These are phyloP conservation scores for Breynia disticha DNA, from an alignment of 441 rosid genomes.

Conservation along the genomic window DNA sequence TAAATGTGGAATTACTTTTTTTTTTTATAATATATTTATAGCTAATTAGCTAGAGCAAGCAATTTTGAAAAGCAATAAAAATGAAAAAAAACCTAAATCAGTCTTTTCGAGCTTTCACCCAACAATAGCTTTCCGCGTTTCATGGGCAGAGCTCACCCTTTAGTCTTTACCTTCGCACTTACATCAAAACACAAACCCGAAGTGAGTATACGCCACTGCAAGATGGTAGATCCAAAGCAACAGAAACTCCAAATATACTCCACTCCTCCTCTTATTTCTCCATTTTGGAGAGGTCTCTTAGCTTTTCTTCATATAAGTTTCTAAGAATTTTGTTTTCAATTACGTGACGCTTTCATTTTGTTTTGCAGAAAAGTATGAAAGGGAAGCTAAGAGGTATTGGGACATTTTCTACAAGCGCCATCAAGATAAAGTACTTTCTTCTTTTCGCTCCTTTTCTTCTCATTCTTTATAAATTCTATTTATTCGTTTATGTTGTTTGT, in stretches of 20 bases:
- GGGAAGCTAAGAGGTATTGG: constrained; percentile 87
- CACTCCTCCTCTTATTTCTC: constrained; percentile 46
- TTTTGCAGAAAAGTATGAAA: constrained; percentile 69
- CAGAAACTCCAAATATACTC: constrained; percentile 67
- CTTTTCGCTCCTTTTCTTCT: neutral
- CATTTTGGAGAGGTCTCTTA: constrained; percentile 77
- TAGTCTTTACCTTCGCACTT: too few relatives aligned
- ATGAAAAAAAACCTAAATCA: too few relatives aligned
- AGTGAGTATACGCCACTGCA: too few relatives aligned
- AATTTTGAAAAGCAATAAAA: too few relatives aligned
- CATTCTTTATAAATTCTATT: neutral
- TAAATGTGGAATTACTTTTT: too few relatives aligned
- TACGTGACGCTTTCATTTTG: constrained; percentile 1
- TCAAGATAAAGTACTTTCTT: constrained; percentile 54
- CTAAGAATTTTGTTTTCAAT: neutral
- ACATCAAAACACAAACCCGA: too few relatives aligned
- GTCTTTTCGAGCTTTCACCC: too few relatives aligned
- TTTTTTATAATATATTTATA: too few relatives aligned
- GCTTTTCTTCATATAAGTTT: neutral
- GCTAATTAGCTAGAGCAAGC: too few relatives aligned
- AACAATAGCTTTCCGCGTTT: too few relatives aligned
- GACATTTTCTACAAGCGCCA: constrained; percentile 82
- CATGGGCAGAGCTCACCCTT: too few relatives aligned
- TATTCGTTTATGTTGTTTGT: neutral
- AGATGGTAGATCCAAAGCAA: too few relatives aligned